These are phyloP conservation scores for Fusarium sp. DNA, from an alignment of 2,329 filamentous ascomycete genomes.

Conservation along the genomic window DNA sequence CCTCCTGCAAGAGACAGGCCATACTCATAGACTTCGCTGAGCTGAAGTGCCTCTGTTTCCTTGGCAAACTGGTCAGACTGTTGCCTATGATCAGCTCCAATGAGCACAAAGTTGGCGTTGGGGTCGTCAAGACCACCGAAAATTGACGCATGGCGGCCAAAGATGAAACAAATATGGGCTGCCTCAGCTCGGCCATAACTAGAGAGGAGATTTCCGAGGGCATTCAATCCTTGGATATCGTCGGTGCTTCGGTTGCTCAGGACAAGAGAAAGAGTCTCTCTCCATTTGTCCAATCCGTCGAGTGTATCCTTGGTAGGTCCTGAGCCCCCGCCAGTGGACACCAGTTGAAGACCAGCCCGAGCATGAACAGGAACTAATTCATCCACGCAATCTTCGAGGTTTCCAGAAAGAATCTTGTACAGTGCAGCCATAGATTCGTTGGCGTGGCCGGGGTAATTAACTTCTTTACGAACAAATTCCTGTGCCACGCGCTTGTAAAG, in stretches of 20 bases:
- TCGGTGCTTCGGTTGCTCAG: slow-evolving; percentile 86
- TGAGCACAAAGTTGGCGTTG: slow-evolving; percentile 78
- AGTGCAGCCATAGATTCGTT: slow-evolving; percentile 89
- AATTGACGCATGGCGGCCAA: slow-evolving; percentile 74
- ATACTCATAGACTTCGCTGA: slow-evolving; percentile 97
- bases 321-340: slow-evolving; percentile 74
- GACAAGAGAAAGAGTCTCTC: slow-evolving; percentile 85
- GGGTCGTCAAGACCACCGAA: slow-evolving; percentile 87
- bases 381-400: slow-evolving; percentile 92
- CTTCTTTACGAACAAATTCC: slow-evolving; percentile 94
- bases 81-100: slow-evolving; percentile 83
- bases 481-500: slow-evolving; percentile 93
- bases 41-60: slow-evolving; percentile 84
- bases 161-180: slow-evolving; percentile 92
- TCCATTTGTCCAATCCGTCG: slow-evolving; percentile 91
- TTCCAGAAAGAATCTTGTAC: slow-evolving; percentile 93
- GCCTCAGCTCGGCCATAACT: slow-evolving; percentile 90
- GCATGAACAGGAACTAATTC: slow-evolving; percentile 94
- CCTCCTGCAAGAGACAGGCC: slow-evolving; percentile 75
- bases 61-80: slow-evolving; percentile 76
- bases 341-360: slow-evolving; percentile 87
- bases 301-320: slow-evolving; percentile 74
- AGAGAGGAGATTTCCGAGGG: slow-evolving; percentile 81
- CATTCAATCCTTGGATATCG: slow-evolving; percentile 78
- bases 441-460: slow-evolving; percentile 80